Base-by-base conservation (phyloP, 2,329 filamentous ascomycete species). In the Fusarium sp. region DNA sequence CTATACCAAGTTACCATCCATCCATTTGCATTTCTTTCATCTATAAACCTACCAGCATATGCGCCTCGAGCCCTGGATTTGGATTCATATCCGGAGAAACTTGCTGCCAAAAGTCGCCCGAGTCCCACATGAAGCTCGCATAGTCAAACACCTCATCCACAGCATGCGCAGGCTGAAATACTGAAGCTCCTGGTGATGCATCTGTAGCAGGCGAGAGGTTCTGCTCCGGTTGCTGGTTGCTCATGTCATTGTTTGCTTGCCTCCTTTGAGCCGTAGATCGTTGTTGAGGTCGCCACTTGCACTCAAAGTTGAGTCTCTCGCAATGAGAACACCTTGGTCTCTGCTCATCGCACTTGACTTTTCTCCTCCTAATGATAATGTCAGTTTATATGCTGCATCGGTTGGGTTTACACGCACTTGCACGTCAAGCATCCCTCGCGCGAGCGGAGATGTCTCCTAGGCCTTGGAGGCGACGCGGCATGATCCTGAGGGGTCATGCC, bases 291-390 rank as follows among this genome's bases (percentile, higher is more conserved):
- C 83, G 83, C 87, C 87, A 89, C 69, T 84, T 85, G 79, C 87
- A 89, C 65, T 88, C 84, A 57, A 89, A 80, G 69, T 87, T 87
- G 14, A 88, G 79, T 37, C 87, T 82, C 74, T 87, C 85, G 77
- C 87, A 88, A 74, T 88, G 87, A 45, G 82, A 85, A 72, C 87
- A 89, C 50, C 84, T 79, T 13, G 87, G 87, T 24, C 85, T 81
- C 66, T 84, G 83, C 78, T 89, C 87, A 66, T 89, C 86, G 69
- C 86, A 88, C 66, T 86, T 83, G 57, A 87, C 87, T 75, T 88
- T 88, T 52, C 86, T 81, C 57, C 85, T 83, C 69, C 84, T 87
- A 69, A 1, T 6, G 6, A 29, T 4, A 4, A 10, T 5, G 37
- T 61, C 18, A 76, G 34, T 18, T 8, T 24, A 14, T 1, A 29